Conservation (phyloP, 805 yeast genomes). For the Candida oleophila region DNA sequence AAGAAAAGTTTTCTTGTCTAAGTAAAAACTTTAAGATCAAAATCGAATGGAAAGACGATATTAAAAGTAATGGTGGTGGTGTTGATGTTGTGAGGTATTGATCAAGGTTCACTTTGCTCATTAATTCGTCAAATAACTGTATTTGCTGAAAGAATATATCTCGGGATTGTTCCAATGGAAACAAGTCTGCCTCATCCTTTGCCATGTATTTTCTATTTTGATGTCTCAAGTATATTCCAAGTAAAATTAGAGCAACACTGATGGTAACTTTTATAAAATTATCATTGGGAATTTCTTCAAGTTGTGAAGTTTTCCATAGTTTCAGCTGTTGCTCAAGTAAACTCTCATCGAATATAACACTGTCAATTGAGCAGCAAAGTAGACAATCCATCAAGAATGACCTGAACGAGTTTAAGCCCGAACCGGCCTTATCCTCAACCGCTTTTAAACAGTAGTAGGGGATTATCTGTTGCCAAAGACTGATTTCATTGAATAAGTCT, state of each 20-base stretch:
- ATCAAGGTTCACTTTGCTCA: conserved; percentile 16
- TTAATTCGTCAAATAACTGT: conserved; percentile 28
- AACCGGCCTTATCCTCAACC: background rate
- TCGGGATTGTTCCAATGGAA: background rate
- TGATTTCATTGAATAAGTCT: conserved; percentile 39
- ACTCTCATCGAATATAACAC: conserved; percentile 4
- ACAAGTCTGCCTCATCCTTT: background rate
- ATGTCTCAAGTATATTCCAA: conserved; percentile 19
- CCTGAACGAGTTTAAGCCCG: background rate
- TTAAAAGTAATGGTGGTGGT: conserved; percentile 15
- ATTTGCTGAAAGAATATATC: conserved; percentile 31
- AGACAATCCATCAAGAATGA: conserved; percentile 29
- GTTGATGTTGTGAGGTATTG: conserved; percentile 11
- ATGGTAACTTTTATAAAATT: conserved; percentile 12
- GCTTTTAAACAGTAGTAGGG: conserved; percentile 27
- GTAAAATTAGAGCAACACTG: conserved; percentile 28
- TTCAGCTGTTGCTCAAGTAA: conserved; percentile 21
- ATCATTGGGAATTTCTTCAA: conserved; percentile 4
- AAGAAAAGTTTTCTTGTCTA: background rate
- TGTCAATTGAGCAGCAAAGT: conserved; percentile 25
- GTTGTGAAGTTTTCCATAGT: conserved; percentile 18
- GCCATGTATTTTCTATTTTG: conserved; percentile 12
- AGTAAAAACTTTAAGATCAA: conserved; percentile 28
- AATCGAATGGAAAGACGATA: conserved; percentile 31
- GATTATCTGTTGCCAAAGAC: conserved; percentile 35